A percentile compares a stretch with the other conserved stretches of the same genome.
phyloP scores from a whole-genome alignment of 768 basidiomycete species.

The Hysterangium stoloniferum region DNA sequence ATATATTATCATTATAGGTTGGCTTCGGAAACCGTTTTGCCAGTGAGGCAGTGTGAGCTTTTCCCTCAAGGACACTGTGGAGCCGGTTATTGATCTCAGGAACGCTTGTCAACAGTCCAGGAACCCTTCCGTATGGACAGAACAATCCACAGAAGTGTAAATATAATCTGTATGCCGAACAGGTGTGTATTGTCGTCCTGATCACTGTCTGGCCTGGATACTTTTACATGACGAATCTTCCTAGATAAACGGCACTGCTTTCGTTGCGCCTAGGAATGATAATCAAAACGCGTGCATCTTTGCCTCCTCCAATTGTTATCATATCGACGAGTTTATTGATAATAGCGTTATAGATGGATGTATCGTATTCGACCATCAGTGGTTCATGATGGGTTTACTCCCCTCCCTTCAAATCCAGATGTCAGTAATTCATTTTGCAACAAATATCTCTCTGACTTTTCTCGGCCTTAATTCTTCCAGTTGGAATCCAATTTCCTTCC shows the following conservation, averaged over 20 bases:
- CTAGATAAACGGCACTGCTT: slow-evolving; percentile 54
- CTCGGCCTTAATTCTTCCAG: slow-evolving; percentile 22
- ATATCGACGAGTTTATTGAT: neutral
- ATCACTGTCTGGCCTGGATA: neutral
- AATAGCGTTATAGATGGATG: slow-evolving; percentile 37
- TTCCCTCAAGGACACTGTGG: too few relatives aligned
- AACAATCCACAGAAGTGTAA: slow-evolving; percentile 57
- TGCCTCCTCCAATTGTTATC: neutral
- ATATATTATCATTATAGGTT: too few relatives aligned
- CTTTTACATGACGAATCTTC: neutral
- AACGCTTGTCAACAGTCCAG: too few relatives aligned
- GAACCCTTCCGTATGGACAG: slow-evolving; percentile 48
- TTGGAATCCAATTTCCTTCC: slow-evolving; percentile 57
- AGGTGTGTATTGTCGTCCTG: slow-evolving; percentile 28
- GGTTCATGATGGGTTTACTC: slow-evolving; percentile 53
- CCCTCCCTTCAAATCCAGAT: slow-evolving; percentile 49
- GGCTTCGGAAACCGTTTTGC: too few relatives aligned
- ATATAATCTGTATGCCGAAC: slow-evolving; percentile 56
- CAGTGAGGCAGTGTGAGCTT: too few relatives aligned
- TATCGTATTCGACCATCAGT: slow-evolving; percentile 65
- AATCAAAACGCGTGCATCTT: slow-evolving; percentile 42
- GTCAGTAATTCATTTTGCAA: slow-evolving; percentile 26
- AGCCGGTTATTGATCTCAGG: too few relatives aligned
- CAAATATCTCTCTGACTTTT: neutral
- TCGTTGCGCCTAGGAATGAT: slow-evolving; percentile 48